Evolutionary conservation across 176 grass and related monocot species (phyloP), one percentile per base, ranked within the genome.

Genomic region (Carex scoparia): DNA sequence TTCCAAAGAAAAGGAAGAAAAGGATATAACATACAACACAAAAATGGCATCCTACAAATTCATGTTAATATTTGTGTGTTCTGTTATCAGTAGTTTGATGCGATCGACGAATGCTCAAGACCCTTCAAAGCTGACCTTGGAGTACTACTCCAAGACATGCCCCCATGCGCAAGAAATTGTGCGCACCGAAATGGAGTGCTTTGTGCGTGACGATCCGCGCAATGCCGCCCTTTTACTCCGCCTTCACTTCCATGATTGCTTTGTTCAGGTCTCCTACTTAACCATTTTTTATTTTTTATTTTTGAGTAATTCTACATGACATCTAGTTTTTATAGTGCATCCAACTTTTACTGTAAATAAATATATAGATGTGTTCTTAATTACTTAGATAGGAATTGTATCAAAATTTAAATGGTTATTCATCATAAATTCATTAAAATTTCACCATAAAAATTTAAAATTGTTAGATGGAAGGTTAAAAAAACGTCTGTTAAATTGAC

Each of bases 171-270:
- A 92, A 79, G 85, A 95, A 8, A 87, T 99, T n/a, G 90, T 99
- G 68, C 82, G 89, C n/a, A 38, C 83, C 0, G 96, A 99, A 87
- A 94, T 94, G 96, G 91, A 95, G 81, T 92, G 93, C 7, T 88
- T 89, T 0, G 93, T 91, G 85, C 80, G 78, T 4, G 91, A 82
- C 0, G 90, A 99, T 13, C 86, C 83, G 1, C 96, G 91, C 81
- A 95, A 95, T 0, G 93, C 90, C 0, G 96, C 96, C 23, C 58
- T 94, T 61, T 75, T 98, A 79, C 93, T 98, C 10, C 95, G 95
- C 69, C 91, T 98, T 11, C 95, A 98, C 73, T 95, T 98, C 60
- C 95, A 98, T 48, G 95, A 98, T 84, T 98, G 95, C 54, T 98
- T 99, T 44, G 96, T 99, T 42, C 93, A 99, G 93, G 92, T 98